phyloP scores from a whole-genome alignment of 1,284 basidiomycete species.

The Kalmanozyma brasiliensis region DNA sequence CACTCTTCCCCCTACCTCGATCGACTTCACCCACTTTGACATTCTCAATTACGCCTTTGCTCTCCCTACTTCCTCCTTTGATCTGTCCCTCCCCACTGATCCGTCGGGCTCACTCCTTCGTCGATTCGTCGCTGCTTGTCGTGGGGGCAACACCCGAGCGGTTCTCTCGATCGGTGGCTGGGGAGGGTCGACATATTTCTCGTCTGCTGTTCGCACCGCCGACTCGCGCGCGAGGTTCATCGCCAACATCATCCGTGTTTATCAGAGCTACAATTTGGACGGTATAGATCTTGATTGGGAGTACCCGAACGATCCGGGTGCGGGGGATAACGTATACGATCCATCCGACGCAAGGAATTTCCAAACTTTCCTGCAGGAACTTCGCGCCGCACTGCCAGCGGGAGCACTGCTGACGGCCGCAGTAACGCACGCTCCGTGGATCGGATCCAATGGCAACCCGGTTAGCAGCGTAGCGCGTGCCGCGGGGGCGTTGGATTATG shows the following conservation, averaged over 20 bases:
- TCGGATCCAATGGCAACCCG: slow-evolving; percentile 38
- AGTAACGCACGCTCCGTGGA: slow-evolving; percentile 47
- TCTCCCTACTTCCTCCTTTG: slow-evolving; percentile 38
- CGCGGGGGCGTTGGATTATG: slow-evolving; percentile 49
- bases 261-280: slow-evolving; percentile 72
- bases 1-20: slow-evolving; percentile 36
- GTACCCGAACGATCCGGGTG: slow-evolving; percentile 52
- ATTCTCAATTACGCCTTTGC: slow-evolving; percentile 61
- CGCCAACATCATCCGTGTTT: slow-evolving; percentile 63
- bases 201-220: slow-evolving; percentile 39
- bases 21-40: slow-evolving; percentile 58
- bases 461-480: slow-evolving; percentile 47
- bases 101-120: slow-evolving; percentile 24
- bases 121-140: slow-evolving; percentile 45
- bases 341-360: slow-evolving; percentile 52
- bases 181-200: slow-evolving; percentile 53
- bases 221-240: slow-evolving; percentile 40
- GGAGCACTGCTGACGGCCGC: slow-evolving; percentile 64
- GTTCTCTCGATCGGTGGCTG: slow-evolving; percentile 59
- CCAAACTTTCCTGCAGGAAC: slow-evolving; percentile 61
- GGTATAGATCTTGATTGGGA: slow-evolving; percentile 75
- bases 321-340: slow-evolving; percentile 62
- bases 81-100: slow-evolving; percentile 42
- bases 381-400: slow-evolving; percentile 70
- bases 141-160: slow-evolving; percentile 41